Base-by-base conservation (phyloP, 208 protist species). In the Leishmania braziliensis region DNA sequence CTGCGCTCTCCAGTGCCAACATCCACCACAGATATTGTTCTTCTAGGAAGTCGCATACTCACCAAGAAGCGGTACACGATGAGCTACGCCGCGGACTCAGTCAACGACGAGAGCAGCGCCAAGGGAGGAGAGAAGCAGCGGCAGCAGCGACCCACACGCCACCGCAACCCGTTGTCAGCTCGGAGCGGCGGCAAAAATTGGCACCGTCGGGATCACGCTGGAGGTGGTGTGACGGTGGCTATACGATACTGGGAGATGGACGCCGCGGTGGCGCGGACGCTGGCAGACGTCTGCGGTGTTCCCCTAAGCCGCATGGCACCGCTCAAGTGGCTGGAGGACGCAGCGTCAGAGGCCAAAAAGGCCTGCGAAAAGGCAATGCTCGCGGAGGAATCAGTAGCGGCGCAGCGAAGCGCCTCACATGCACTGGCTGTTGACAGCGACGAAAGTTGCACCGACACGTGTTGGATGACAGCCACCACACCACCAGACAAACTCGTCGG, bases 31-130 rank as follows among this genome's bases (percentile, higher is more conserved):
- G 94, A 97, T 79, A 77, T 97, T 20, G 88, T 97, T 18, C 62
- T 97, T 33, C 75, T 97, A 1, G 94, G 94, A n/a, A 90, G 88
- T 71, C 79, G 82, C 39, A 20, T 91, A 50, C 60, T 91, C 20
- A 66, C 71, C 23, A 79, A 69, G 33, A 78, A 74, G 63, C 79
- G 73, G 66, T 84, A 81, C 51, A 66, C 53, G 5, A 10, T 76
- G 53, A 53, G 48, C 26, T 3, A 77, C 46, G n/a, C 62, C 36
- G 23, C 29, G 12, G 74, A 60, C 66, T 33, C 54, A 12, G 36
- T 14, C 3, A 26, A 56, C 5, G 46, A 18, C 36, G n/a, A 26
- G 77, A 14, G 63, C 18, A 16, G 33, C 50, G 39, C 33, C 20
- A 26, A 56, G 43, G 8, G 8, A 56, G 50, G 50, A 46, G 33